phyloP scores from a whole-genome alignment of 352 stramenopile genomes.

The Peronospora destructor region DNA sequence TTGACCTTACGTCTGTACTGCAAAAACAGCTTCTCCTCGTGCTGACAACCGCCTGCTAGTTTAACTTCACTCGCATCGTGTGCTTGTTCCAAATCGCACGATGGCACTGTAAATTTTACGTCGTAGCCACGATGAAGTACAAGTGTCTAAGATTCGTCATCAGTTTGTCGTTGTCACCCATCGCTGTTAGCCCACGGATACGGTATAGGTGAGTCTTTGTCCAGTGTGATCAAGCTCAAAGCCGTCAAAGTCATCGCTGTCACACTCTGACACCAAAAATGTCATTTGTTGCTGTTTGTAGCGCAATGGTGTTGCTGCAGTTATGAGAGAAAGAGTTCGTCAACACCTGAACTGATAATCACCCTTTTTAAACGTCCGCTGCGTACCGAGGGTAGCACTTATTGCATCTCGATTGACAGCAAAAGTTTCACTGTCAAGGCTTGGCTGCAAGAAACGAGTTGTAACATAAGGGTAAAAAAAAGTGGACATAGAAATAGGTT shows the following conservation, averaged over 20 bases:
- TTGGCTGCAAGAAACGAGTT: conserved; percentile 32
- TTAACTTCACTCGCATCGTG: conserved; percentile 51
- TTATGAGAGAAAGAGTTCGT: neutral
- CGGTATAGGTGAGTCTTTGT: too few relatives aligned
- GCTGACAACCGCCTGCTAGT: conserved; percentile 63
- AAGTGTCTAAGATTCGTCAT: conserved; percentile 51
- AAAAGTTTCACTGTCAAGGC: conserved; percentile 72
- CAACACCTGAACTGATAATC: neutral
- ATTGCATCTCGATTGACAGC: conserved; percentile 55
- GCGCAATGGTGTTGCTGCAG: neutral
- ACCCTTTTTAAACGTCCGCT: neutral
- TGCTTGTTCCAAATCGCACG: conserved; percentile 41
- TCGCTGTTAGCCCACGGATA: too few relatives aligned
- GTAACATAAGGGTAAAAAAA: neutral
- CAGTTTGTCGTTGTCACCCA: too few relatives aligned
- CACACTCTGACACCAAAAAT: too few relatives aligned
- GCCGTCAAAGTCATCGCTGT: too few relatives aligned
- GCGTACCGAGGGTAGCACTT: conserved; percentile 36
- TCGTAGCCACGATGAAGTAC: conserved; percentile 33
- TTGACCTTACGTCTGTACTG: conserved; percentile 62
- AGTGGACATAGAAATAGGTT: neutral
- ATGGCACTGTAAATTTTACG: conserved; percentile 34
- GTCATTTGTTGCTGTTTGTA: neutral
- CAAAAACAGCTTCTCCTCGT: conserved; percentile 68
- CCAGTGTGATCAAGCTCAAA: too few relatives aligned